Conservation (phyloP, 345 rosid species). For the Sapria himalayana region DNA sequence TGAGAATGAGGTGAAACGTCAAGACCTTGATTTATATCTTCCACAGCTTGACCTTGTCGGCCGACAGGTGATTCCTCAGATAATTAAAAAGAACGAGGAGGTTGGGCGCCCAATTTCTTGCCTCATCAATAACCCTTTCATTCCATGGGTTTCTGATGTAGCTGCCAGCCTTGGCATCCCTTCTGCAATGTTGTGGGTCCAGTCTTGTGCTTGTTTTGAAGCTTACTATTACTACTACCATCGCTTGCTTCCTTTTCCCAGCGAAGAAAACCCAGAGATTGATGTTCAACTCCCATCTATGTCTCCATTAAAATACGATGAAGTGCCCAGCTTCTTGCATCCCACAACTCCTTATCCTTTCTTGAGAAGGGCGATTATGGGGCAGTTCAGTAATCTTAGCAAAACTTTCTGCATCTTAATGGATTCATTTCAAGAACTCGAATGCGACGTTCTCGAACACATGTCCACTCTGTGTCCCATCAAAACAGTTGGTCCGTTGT, state of each 20-base stretch:
- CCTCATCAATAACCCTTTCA: slow-evolving; percentile 63
- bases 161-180: slow-evolving; percentile 52
- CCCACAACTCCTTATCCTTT: slow-evolving; percentile 27
- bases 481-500: slow-evolving; percentile 35
- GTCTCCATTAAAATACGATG: slow-evolving; percentile 53
- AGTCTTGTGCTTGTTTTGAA: slow-evolving; percentile 58
- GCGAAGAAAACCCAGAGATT: slow-evolving; percentile 22
- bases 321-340: slow-evolving; percentile 57
- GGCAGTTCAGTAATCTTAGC: slow-evolving; percentile 34
- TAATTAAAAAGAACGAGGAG: slow-evolving; percentile 26
- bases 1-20: slow-evolving; percentile 27
- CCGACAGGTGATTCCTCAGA: slow-evolving; percentile 20
- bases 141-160: slow-evolving; percentile 71
- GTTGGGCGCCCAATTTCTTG: slow-evolving; percentile 51
- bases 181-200: slow-evolving; percentile 82
- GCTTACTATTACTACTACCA: slow-evolving; percentile 47
- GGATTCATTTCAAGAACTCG: slow-evolving; percentile 61
- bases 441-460: slow-evolving; percentile 36
- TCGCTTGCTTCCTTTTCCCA: slow-evolving; percentile 34
- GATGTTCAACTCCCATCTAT: slow-evolving; percentile 49
- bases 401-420: slow-evolving; percentile 52
- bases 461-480: slow-evolving; percentile 33
- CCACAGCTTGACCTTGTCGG: slow-evolving; percentile 33
- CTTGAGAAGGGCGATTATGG: slow-evolving; percentile 29
- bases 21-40: slow-evolving; percentile 16